phyloP scores from a whole-genome alignment of 2,329 filamentous ascomycete genomes.

The Gnomoniopsis sp. region DNA sequence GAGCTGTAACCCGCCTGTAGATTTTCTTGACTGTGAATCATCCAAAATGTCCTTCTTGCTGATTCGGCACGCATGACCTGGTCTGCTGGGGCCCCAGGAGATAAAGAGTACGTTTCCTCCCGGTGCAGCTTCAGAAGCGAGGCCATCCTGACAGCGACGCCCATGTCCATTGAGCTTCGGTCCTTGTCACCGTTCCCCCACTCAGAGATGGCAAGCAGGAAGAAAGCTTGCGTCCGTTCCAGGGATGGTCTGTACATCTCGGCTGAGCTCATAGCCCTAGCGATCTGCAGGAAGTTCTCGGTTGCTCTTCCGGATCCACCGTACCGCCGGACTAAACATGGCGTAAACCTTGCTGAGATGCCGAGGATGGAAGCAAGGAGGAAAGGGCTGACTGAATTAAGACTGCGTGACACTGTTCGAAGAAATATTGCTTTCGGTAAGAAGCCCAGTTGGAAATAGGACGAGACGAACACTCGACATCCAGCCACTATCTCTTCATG shows the following conservation, averaged over 20 bases:
- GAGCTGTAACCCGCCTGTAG: constrained; percentile 33
- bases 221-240: constrained; percentile 29
- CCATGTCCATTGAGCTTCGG: constrained; percentile 33
- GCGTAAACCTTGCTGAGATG: constrained; percentile 30
- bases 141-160: constrained; percentile 34
- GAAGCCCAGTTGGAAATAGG: constrained; percentile 31
- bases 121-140: constrained; percentile 32
- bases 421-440: constrained; percentile 30
- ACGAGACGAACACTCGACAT: constrained; percentile 26
- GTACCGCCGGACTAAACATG: constrained; percentile 24
- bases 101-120: constrained; percentile 32
- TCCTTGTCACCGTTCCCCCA: constrained; percentile 32
- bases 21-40: constrained; percentile 35
- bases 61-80: constrained; percentile 30
- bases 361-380: constrained; percentile 28
- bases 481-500: constrained; percentile 27
- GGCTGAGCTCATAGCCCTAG: constrained; percentile 22
- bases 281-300: constrained; percentile 25
- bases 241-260: constrained; percentile 29
- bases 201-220: constrained; percentile 29
- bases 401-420: constrained; percentile 21
- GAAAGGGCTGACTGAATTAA: constrained; percentile 25
- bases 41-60: constrained; percentile 35
- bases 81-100: constrained; percentile 23
- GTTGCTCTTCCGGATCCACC: constrained; percentile 24